Percentiles rank a stretch among this genome's conserved stretches.
phyloP scores from a whole-genome alignment of 768 basidiomycete species.

The Hypsizygus marmoreus region DNA sequence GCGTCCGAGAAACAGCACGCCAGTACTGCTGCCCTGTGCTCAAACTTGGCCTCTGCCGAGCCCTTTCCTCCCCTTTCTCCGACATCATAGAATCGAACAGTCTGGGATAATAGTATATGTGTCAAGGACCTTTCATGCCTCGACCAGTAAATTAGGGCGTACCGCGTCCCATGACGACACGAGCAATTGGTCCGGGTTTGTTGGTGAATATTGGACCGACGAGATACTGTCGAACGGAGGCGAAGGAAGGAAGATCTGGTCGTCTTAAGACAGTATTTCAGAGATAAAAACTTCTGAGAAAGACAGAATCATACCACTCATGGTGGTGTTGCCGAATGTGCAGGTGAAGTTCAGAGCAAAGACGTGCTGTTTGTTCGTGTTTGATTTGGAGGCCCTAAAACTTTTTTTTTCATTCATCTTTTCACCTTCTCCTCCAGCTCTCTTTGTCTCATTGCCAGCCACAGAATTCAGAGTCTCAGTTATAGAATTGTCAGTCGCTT shows the following conservation, averaged over 20 bases:
- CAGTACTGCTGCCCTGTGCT: slow-evolving; percentile 89
- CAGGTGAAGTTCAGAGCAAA: too few relatives aligned
- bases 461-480: too few relatives aligned
- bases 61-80: slow-evolving; percentile 59
- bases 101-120: slow-evolving; percentile 21
- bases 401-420: too few relatives aligned
- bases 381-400: too few relatives aligned
- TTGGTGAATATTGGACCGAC: slow-evolving; percentile 77
- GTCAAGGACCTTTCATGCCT: too few relatives aligned
- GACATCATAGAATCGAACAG: slow-evolving; percentile 53
- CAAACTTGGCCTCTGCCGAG: slow-evolving; percentile 78
- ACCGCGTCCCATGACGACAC: slow-evolving; percentile 91
- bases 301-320: slow-evolving; percentile 4
- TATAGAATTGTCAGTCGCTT: too few relatives aligned
- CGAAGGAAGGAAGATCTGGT: slow-evolving; percentile 45
- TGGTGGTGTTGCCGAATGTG: slow-evolving; percentile 1
- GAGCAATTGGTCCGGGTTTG: slow-evolving; percentile 74
- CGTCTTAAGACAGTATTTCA: slow-evolving; percentile 13
- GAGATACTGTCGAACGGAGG: slow-evolving; percentile 89
- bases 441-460: too few relatives aligned
- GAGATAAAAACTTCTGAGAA: background rate
- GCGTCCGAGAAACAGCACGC: slow-evolving; percentile 74
- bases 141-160: slow-evolving; percentile 18
- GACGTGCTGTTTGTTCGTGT: too few relatives aligned
- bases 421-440: too few relatives aligned